These are phyloP conservation scores for Salix dunnii DNA, from an alignment of 345 rosid species.

Conservation along the genomic window DNA sequence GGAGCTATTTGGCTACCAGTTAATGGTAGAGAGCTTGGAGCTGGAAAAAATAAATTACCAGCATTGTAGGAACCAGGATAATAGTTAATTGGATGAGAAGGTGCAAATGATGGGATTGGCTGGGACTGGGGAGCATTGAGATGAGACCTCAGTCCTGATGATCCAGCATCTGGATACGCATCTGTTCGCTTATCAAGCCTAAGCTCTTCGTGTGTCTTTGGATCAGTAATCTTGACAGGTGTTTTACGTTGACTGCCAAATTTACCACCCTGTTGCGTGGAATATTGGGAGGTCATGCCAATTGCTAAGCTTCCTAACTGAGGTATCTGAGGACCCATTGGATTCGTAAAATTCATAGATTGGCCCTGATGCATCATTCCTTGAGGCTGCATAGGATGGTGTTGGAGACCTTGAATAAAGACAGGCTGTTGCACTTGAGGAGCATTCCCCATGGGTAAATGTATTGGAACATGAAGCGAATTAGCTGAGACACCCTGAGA, in stretches of 20 bases:
- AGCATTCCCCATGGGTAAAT: conserved; percentile 60
- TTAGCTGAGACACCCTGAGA: conserved; percentile 56
- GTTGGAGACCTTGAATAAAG: conserved; percentile 64
- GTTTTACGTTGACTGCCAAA: conserved; percentile 62
- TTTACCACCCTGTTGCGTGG: conserved; percentile 75
- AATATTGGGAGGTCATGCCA: conserved; percentile 55
- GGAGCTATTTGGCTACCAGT: conserved; percentile 54
- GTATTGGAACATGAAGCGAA: conserved; percentile 66
- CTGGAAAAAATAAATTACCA: conserved; percentile 40
- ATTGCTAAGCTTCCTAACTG: conserved; percentile 71
- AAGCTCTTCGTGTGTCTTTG: conserved; percentile 89
- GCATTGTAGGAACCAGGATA: conserved; percentile 43
- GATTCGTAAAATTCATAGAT: conserved; percentile 59
- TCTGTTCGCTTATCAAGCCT: conserved; percentile 76
- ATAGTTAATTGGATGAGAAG: conserved; percentile 49
- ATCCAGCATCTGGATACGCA: conserved; percentile 48
- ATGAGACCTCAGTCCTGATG: conserved; percentile 56
- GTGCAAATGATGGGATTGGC: conserved; percentile 51
- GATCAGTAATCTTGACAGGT: conserved; percentile 82
- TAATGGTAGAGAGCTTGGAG: conserved; percentile 52
- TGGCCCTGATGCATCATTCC: conserved; percentile 85
- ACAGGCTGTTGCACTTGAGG: conserved; percentile 66
- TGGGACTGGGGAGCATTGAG: conserved; percentile 63
- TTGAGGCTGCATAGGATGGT: conserved; percentile 71
- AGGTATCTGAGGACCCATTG: conserved; percentile 60